Evolutionary conservation across 192 early-diverging fungal species (phyloP), one percentile per base, ranked within the genome.

Genomic region (Entrophospora sp.): DNA sequence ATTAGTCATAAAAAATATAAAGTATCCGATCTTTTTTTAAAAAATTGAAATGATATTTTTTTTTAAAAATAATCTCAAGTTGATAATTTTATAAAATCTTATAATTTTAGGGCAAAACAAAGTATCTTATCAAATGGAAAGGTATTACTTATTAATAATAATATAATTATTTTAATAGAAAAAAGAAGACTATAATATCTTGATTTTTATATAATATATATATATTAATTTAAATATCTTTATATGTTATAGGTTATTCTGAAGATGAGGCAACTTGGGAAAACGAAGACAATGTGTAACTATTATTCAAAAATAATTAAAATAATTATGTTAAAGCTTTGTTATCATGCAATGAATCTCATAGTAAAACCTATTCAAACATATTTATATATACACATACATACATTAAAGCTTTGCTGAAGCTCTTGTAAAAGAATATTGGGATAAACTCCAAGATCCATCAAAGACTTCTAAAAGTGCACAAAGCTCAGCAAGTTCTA

Each of bases 81-180:
- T 55, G 9, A 13, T 27, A 2, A 25, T 20, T 20, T 22, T 20
- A 48, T 34, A 34, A 16, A 34, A 4, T 35, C 20, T 48, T 49
- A 32, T 20, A 5, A n/a, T 55, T 22, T 5, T 43, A 51, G 49
- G 25, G 25, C 31, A 40, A 36, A 40, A 66, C 25, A 13, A 37
- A 51, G 12, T 66, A 66, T 40, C 13, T 31, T 9, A 66, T 66
- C 25, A 66, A 53, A 18, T 66, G 64, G 64, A 66, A 66, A 55
- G 64, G 64, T 66, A 66, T n/a, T n/a, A n/a, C n/a, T n/a, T n/a
- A 57, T 14, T 25, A n/a, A 24, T 36, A 14, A 16, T 30, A 31
- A 4, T 28, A 28, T 28, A 13, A 28, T 51, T 8, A 28, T 51
- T 12, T 18, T 25, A n/a, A 43, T 13, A 43, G 43, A 27, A 60